Conservation (phyloP, 495 filamentous ascomycete species). For the Annulohypoxylon nitens region DNA sequence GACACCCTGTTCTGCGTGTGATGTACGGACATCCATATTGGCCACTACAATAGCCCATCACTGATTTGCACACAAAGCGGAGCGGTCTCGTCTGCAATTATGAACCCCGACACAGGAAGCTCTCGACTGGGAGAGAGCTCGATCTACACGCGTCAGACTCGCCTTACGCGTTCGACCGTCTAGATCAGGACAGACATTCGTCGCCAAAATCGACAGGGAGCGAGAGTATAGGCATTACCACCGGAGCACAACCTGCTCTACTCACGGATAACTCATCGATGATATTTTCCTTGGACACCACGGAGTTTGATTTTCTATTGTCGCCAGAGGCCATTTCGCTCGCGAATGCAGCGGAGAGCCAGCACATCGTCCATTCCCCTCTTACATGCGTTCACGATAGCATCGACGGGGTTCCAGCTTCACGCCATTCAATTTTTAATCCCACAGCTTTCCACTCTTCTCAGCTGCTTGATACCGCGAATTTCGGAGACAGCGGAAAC, state of each 20-base stretch:
- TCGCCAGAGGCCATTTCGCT: neutral
- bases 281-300: neutral
- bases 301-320: neutral
- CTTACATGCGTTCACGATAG: neutral
- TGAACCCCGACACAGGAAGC: neutral
- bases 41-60: neutral
- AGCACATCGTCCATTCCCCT: neutral
- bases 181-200: neutral
- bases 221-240: neutral
- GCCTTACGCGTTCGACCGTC: neutral
- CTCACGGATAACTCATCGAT: neutral
- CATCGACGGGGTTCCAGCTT: neutral
- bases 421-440: neutral
- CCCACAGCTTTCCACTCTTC: neutral
- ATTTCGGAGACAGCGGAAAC: neutral
- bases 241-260: neutral
- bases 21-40: neutral
- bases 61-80: neutral
- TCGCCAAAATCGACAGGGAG: neutral
- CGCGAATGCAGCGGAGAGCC: neutral
- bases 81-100: neutral
- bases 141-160: neutral
- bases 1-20: neutral
- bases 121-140: neutral
- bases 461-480: neutral